A percentile compares a stretch with the other conserved stretches of the same genome.
Conservation (phyloP, 140 eudicot species). For the Cichorium intybus region DNA sequence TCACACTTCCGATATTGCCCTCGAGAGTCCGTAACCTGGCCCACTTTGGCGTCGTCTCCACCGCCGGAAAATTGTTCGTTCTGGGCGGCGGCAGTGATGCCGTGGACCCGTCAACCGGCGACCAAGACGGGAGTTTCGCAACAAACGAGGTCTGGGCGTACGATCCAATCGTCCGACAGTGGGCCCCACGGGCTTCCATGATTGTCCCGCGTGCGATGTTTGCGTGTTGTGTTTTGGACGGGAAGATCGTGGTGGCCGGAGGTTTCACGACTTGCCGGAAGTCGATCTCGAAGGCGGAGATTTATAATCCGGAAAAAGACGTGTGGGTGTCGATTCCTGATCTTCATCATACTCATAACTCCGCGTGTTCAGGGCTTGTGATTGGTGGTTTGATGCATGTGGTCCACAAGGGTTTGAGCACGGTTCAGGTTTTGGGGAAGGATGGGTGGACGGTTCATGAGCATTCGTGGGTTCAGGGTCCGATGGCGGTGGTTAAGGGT, state of each 20-base stretch:
- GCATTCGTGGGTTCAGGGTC: conserved; percentile 78
- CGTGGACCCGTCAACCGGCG: conserved; percentile 87
- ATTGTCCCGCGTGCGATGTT: conserved; percentile 92
- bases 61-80: conserved; percentile 75
- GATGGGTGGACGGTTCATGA: conserved; percentile 80
- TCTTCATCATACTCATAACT: conserved; percentile 68
- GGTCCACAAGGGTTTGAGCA: conserved; percentile 82
- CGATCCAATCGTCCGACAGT: conserved; percentile 60
- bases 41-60: conserved; percentile 75
- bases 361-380: conserved; percentile 76
- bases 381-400: conserved; percentile 72
- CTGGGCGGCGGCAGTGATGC: conserved; percentile 97
- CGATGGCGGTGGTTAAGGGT: conserved; percentile 71
- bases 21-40: conserved; percentile 78
- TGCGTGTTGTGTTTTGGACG: conserved; percentile 84
- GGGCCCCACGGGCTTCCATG: conserved; percentile 84
- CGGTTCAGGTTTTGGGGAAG: conserved; percentile 66
- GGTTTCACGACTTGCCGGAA: conserved; percentile 93
- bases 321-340: conserved; percentile 73
- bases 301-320: conserved; percentile 78
- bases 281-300: conserved; percentile 75
- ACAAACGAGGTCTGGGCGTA: conserved; percentile 90
- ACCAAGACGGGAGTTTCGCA: conserved; percentile 86
- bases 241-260: conserved; percentile 88
- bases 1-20: conserved; percentile 83